Evolutionary conservation across 805 yeast genomes (phyloP).

Genomic region (Clavispora fructus): DNA sequence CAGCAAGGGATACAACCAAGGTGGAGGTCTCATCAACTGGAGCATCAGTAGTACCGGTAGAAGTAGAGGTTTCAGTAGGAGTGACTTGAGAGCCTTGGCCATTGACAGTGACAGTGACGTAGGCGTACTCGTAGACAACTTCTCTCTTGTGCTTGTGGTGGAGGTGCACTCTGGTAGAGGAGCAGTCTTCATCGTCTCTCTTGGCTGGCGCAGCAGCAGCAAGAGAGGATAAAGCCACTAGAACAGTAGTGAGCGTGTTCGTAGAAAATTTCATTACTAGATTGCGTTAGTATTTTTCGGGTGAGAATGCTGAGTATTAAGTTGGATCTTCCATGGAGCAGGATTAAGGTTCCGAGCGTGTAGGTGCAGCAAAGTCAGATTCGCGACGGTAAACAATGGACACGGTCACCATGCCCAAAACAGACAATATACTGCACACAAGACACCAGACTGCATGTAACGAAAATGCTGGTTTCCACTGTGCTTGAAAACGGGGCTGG

Average conservation of each 20-base stretch:
- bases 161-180: constrained; percentile 33
- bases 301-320: background rate
- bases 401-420: background rate
- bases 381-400: constrained; percentile 1
- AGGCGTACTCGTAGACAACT: constrained; percentile 46
- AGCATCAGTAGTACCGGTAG: constrained; percentile 1
- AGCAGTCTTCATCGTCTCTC: constrained; percentile 11
- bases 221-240: constrained; percentile 9
- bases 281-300: background rate
- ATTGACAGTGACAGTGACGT: constrained; percentile 34
- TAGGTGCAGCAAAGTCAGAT: background rate
- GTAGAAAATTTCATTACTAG: background rate
- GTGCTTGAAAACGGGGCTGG: background rate
- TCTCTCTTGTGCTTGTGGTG: constrained; percentile 62
- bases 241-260: constrained; percentile 6
- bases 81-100: constrained; percentile 43
- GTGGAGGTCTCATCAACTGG: constrained; percentile 4
- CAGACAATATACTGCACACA: background rate
- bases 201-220: constrained; percentile 13
- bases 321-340: background rate
- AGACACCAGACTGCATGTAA: background rate
- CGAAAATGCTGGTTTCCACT: background rate
- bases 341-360: background rate
- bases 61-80: constrained; percentile 14
- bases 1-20: constrained; percentile 1